Evolutionary conservation across 352 stramenopile species (phyloP).

Genomic region (Phytophthora citrophthora): DNA sequence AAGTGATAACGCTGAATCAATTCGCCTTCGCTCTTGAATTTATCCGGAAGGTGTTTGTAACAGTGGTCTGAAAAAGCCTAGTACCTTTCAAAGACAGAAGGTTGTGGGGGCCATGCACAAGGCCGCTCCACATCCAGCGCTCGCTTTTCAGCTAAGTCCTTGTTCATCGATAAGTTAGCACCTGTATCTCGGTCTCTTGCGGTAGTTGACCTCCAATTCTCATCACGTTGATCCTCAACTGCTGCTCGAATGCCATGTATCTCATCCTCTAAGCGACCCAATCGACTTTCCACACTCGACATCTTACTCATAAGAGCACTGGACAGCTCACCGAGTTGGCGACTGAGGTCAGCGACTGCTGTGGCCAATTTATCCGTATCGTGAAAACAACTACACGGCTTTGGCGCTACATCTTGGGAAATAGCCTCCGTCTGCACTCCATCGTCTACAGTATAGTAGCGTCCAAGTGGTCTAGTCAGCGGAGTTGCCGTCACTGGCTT

Average conservation of each 20-base stretch:
- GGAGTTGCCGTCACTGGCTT: neutral
- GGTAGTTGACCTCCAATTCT: neutral
- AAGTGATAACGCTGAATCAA: too few species aligned
- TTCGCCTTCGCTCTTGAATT: too few species aligned
- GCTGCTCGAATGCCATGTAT: slow-evolving; percentile 28
- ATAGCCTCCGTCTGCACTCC: slow-evolving; percentile 4
- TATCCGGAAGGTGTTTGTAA: neutral
- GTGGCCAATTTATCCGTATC: slow-evolving; percentile 13
- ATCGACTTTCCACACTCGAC: slow-evolving; percentile 40
- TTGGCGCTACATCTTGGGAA: neutral
- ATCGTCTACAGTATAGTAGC: neutral
- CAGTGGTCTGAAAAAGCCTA: slow-evolving; percentile 1
- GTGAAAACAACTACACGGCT: slow-evolving; percentile 10
- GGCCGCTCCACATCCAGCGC: slow-evolving; percentile 30
- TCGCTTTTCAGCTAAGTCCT: slow-evolving; percentile 1
- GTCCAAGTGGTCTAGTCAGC: neutral
- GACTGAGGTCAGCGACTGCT: slow-evolving; percentile 32
- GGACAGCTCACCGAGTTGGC: slow-evolving; percentile 41
- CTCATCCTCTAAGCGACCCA: slow-evolving; percentile 40
- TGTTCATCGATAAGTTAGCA: neutral
- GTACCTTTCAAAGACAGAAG: slow-evolving; percentile 44
- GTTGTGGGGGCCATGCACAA: slow-evolving; percentile 48
- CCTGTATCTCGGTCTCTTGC: too few species aligned
- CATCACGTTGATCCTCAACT: slow-evolving; percentile 22
- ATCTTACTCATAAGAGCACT: slow-evolving; percentile 43